Evolutionary conservation across 2,329 filamentous ascomycete species (phyloP).

Genomic region (Colletotrichum somersetense): DNA sequence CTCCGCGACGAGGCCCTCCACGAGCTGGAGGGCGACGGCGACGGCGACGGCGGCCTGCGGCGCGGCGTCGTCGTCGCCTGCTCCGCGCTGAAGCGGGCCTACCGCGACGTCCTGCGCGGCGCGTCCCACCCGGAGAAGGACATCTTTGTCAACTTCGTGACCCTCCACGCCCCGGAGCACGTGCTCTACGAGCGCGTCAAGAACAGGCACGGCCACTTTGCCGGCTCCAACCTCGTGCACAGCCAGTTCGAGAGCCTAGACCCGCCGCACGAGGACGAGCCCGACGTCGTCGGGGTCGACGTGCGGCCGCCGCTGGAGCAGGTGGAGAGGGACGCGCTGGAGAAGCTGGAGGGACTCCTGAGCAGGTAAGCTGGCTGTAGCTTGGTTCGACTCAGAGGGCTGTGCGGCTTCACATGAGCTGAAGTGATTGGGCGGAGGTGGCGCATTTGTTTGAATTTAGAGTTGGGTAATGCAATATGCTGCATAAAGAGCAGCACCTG

Average conservation of each 20-base stretch:
- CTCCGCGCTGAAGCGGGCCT: conserved; percentile 83
- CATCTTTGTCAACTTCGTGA: conserved; percentile 77
- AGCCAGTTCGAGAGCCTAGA: conserved; percentile 79
- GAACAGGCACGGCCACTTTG: conserved; percentile 77
- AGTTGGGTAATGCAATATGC: conserved; percentile 6
- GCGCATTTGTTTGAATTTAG: neutral
- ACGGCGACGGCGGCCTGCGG: conserved; percentile 41
- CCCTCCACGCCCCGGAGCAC: conserved; percentile 74
- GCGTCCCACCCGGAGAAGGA: conserved; percentile 67
- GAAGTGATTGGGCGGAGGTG: no score
- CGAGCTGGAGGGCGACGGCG: conserved; percentile 54
- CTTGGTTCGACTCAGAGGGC: neutral
- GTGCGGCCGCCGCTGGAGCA: conserved; percentile 57
- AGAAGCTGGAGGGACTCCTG: conserved; percentile 15
- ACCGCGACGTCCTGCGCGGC: conserved; percentile 76
- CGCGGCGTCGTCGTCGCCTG: conserved; percentile 80
- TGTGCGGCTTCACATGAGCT: neutral
- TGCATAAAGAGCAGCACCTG: neutral
- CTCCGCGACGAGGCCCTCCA: conserved; percentile 64
- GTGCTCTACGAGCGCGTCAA: conserved; percentile 72
- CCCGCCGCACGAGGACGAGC: conserved; percentile 68
- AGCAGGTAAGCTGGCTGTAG: neutral
- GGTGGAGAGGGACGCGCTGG: conserved; percentile 60
- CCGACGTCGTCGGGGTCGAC: conserved; percentile 67
- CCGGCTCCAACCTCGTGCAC: conserved; percentile 80